Percentiles rank a stretch among this genome's conserved stretches.
These are phyloP conservation scores for Raffaelea albimanens DNA, from an alignment of 2,329 filamentous ascomycete species.

Conservation along the genomic window DNA sequence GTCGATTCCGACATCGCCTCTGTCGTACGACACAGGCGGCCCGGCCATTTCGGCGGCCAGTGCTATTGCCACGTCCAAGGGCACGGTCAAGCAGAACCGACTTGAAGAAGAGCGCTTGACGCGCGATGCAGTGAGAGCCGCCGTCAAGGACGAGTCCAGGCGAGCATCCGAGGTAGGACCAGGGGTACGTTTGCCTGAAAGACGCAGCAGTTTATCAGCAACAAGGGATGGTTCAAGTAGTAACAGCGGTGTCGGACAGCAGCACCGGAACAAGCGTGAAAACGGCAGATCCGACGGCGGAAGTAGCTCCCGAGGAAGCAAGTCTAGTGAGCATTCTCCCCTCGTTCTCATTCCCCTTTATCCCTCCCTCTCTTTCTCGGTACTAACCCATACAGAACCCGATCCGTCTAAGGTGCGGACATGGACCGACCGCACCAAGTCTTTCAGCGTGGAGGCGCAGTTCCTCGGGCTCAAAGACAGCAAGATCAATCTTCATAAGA, in stretches of 20 bases:
- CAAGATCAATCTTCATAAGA: slow-evolving; percentile 95
- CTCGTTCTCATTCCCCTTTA: not conserved
- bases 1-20: slow-evolving; percentile 22
- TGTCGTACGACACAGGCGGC: slow-evolving; percentile 20
- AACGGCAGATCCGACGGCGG: slow-evolving; percentile 50
- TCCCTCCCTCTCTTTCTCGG: not conserved
- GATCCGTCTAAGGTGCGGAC: slow-evolving; percentile 74
- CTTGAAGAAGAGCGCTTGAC: slow-evolving; percentile 76
- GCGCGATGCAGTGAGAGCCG: slow-evolving; percentile 64
- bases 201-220: slow-evolving; percentile 64
- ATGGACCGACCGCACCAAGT: slow-evolving; percentile 92
- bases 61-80: slow-evolving; percentile 44
- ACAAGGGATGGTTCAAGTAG: slow-evolving; percentile 52
- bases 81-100: slow-evolving; percentile 66
- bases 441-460: slow-evolving; percentile 94
- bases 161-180: slow-evolving; percentile 63
- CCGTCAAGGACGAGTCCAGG: slow-evolving; percentile 50
- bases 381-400: slow-evolving; percentile 53
- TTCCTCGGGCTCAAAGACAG: slow-evolving; percentile 91
- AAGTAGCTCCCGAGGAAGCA: slow-evolving; percentile 43
- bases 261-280: slow-evolving; percentile 51
- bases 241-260: slow-evolving; percentile 47
- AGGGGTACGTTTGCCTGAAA: slow-evolving; percentile 64
- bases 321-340: slow-evolving; percentile 37
- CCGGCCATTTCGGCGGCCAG: slow-evolving; percentile 36